Base-by-base conservation (phyloP, 2,329 filamentous ascomycete genomes). In the Volutella citrinella region DNA sequence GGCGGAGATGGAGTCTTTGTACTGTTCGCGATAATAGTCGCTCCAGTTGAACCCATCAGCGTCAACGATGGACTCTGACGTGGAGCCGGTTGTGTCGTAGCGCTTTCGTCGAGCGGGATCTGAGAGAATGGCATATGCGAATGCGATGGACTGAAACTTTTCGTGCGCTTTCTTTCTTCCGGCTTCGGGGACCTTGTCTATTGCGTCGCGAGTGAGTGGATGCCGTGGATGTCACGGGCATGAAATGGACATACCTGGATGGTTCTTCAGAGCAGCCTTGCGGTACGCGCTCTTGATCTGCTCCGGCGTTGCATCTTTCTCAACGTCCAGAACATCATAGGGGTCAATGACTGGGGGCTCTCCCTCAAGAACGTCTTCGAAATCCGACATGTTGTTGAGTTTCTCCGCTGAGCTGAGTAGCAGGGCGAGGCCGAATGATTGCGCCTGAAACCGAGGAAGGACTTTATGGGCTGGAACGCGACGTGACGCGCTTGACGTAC, bases 81-180 rank as follows among this genome's bases (percentile, higher is more conserved):
- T 97, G 36, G 84, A 93, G 34, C 93, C 93, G 0, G 91, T 97
- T 33, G 76, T 72, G 57, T 98, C 91, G 68, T 95, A 98, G 39
- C 87, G 85, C 50, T 81, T 80, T 48, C 93, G 85, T 33, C 93
- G 80, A 14, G 74, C 72, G 15, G 84, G 73, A 50, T 96, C 87
- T 19, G 87, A 95, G 21, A 98, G 84, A 30, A 98, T 78, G 20
- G 89, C 91, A 57, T 97, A 95, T 32, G 93, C 91, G 54, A 96
- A 91, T 16, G 91, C 91, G 49, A 98, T 81, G 49, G 84, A 74
- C 63, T 98, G 93, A 61, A 98, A 98, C 34, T 77, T 83, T 41
- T 74, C 71, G 51, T 95, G 83, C 3, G 93, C 91, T 25, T 74
- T 67, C 17, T 81, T 74, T 55, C 87, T 88, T 32, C 82, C 67